Conservation (phyloP, 805 yeast genomes). For the Metschnikowia reukaufii region DNA sequence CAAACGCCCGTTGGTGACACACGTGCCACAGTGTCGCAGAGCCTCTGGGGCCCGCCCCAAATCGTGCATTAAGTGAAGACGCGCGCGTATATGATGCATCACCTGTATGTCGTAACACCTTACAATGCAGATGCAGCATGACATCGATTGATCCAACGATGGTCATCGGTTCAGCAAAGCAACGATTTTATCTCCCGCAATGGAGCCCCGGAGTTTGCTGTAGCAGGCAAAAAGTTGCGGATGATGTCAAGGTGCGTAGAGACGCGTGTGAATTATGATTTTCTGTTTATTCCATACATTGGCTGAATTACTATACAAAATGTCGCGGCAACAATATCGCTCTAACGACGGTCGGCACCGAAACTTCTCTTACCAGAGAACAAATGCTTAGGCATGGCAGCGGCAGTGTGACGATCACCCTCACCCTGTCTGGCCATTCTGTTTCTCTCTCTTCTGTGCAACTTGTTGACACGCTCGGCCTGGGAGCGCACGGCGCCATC, state of each 20-base stretch:
- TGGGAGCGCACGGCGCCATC: constrained; percentile 79
- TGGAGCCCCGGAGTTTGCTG: too few relatives aligned
- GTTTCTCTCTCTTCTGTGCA: constrained; percentile 92
- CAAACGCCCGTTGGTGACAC: neutral
- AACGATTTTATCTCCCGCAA: too few relatives aligned
- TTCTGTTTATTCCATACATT: neutral
- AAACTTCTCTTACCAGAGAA: constrained; percentile 95
- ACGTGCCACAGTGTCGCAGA: neutral
- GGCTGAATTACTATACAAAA: constrained; percentile 3
- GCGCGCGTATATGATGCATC: too few relatives aligned
- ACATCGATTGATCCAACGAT: too few relatives aligned
- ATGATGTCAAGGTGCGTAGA: too few relatives aligned
- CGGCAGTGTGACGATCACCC: constrained; percentile 87
- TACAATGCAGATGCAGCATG: too few relatives aligned
- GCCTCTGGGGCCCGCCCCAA: neutral
- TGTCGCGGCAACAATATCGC: neutral
- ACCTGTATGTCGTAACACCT: too few relatives aligned
- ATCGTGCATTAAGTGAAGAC: neutral
- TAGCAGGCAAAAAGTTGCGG: too few relatives aligned
- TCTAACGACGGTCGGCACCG: constrained; percentile 87
- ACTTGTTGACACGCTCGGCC: constrained; percentile 83
- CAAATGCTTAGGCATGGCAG: constrained; percentile 88
- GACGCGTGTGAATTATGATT: too few relatives aligned
- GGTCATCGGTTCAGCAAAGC: neutral
- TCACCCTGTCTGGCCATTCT: constrained; percentile 93